A percentile compares a stretch with the other conserved stretches of the same genome.
These are phyloP conservation scores for Hippophae tibetana DNA, from an alignment of 306 rosid genomes.

Conservation along the genomic window DNA sequence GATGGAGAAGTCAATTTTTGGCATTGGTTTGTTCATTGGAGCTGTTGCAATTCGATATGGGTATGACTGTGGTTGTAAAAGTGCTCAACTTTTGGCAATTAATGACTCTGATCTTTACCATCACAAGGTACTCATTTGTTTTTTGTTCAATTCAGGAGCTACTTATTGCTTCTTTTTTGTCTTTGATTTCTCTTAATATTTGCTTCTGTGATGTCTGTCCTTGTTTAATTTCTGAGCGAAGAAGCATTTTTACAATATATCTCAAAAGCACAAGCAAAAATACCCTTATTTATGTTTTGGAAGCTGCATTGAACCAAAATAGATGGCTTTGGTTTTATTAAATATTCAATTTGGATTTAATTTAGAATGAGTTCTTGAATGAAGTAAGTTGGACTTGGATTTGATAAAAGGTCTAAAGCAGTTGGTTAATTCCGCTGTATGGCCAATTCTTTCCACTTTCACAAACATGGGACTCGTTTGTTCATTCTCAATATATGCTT, in stretches of 20 bases:
- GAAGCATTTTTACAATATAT: no score
- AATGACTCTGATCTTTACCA: constrained; percentile 75
- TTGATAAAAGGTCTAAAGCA: no score
- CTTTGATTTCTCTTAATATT: neutral
- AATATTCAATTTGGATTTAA: neutral
- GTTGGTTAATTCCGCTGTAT: neutral
- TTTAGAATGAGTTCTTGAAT: neutral
- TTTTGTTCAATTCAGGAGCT: no score
- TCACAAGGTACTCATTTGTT: constrained; percentile 47
- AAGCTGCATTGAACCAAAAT: neutral
- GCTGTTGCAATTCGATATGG: constrained; percentile 79
- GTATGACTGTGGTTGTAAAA: constrained; percentile 54
- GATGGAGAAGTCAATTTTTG: constrained; percentile 85
- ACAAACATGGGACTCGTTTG: no score
- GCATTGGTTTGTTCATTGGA: constrained; percentile 80
- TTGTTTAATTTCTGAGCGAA: neutral
- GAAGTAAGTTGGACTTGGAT: neutral
- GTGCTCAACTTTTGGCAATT: constrained; percentile 73
- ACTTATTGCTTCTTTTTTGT: neutral
- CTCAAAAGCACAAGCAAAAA: no score
- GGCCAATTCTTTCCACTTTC: neutral
- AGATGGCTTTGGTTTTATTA: neutral
- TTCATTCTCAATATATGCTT: no score
- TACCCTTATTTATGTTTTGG: no score
- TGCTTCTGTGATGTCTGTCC: neutral